Evolutionary conservation across 352 stramenopile genomes (phyloP).

Genomic region (Peronosclerospora sorghi): DNA sequence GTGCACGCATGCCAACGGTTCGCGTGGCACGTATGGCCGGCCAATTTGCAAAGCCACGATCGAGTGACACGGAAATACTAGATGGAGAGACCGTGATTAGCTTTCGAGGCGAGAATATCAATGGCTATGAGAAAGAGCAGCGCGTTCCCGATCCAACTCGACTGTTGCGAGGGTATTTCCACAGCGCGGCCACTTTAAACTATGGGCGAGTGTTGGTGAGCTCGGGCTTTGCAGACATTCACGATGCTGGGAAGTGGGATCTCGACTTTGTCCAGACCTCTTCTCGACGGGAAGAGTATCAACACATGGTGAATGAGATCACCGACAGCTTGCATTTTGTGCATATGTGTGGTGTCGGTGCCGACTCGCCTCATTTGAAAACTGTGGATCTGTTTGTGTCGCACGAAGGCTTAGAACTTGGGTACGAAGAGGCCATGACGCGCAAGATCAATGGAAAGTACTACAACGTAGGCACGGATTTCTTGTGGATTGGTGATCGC

Average conservation of each 20-base stretch:
- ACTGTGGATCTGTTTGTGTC: constrained; percentile 96
- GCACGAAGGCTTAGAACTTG: constrained; percentile 97
- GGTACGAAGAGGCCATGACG: constrained; percentile 97
- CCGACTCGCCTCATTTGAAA: constrained; percentile 81
- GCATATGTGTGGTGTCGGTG: constrained; percentile 91
- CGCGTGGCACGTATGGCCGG: constrained; percentile 95
- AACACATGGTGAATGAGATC: constrained; percentile 94
- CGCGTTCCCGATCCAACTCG: constrained; percentile 89
- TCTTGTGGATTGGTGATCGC: constrained; percentile 98
- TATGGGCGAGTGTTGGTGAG: constrained; percentile 92
- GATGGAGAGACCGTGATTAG: constrained; percentile 91
- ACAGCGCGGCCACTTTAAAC: constrained; percentile 95
- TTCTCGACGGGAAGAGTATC: constrained; percentile 89
- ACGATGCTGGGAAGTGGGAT: constrained; percentile 94
- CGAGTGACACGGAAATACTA: constrained; percentile 88
- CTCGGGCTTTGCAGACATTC: constrained; percentile 95
- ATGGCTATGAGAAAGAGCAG: constrained; percentile 88
- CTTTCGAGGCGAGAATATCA: constrained; percentile 98
- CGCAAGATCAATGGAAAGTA: constrained; percentile 89
- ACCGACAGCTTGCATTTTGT: constrained; percentile 96
- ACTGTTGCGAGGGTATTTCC: constrained; percentile 95
- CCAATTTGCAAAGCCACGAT: constrained; percentile 97
- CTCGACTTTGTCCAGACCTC: constrained; percentile 96
- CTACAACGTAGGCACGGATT: constrained; percentile 97
- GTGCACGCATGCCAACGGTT: constrained; percentile 92